A percentile compares a stretch with the other conserved stretches of the same genome.
Conservation (phyloP, 129 eudicot genomes). For the Lonicera japonica region DNA sequence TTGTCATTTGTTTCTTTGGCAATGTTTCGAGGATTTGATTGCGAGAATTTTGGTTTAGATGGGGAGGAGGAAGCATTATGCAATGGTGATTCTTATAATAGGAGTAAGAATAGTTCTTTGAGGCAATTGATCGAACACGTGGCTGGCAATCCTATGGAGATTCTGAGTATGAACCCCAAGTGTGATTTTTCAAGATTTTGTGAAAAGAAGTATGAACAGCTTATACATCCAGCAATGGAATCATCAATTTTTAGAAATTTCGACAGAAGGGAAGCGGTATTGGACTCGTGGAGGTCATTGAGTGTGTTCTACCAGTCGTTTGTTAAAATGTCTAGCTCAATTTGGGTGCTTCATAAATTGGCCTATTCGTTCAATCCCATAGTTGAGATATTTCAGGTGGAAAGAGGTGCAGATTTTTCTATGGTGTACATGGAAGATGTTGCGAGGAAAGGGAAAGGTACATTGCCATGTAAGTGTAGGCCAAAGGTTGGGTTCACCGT, state of each 20-base stretch:
- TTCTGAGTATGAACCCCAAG: constrained; percentile 57
- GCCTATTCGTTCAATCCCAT: constrained; percentile 67
- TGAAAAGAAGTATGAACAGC: constrained; percentile 66
- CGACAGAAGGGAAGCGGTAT: constrained; percentile 57
- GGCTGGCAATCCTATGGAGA: constrained; percentile 55
- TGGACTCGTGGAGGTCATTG: constrained; percentile 84
- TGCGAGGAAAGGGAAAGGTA: constrained; percentile 43
- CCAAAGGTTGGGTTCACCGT: constrained; percentile 85
- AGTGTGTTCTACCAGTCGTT: constrained; percentile 70
- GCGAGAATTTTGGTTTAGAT: constrained; percentile 37
- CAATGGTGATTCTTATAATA: no score
- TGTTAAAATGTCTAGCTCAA: constrained; percentile 82
- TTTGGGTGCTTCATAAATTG: constrained; percentile 86
- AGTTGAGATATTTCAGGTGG: constrained; percentile 81
- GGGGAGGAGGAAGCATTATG: constrained; percentile 24
- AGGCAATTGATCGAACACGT: constrained; percentile 57
- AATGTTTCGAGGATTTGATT: constrained; percentile 76
- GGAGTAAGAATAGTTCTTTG: constrained; percentile 17
- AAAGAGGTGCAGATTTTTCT: constrained; percentile 75
- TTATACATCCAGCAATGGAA: constrained; percentile 91
- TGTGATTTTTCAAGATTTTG: constrained; percentile 72
- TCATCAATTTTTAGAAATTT: constrained; percentile 67
- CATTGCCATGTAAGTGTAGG: constrained; percentile 29
- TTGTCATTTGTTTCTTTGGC: constrained; percentile 68
- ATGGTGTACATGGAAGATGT: constrained; percentile 94